Base-by-base conservation (phyloP, 371 early-diverging fungal genomes). In the Haplosporangium sp. region DNA sequence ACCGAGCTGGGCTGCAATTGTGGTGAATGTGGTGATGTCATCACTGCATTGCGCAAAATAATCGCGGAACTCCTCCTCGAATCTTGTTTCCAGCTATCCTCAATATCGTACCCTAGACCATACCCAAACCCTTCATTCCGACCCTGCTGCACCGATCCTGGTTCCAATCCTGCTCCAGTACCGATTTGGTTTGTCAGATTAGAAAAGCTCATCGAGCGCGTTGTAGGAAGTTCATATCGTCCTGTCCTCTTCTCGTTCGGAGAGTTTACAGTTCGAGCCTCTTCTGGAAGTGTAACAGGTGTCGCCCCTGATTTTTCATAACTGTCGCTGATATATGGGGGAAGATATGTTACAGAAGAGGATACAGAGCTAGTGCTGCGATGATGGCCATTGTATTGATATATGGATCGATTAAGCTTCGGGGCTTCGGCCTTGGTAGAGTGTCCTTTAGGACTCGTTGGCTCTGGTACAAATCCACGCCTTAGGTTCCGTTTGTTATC, bases 91-190 rank as follows among this genome's bases (percentile, higher is more conserved):
- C 61, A 65, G 61, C 56, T 52, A 5, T 67, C 68, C 35, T 76
- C 76, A 20, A 67, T 44, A 45, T 76, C 76, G 40, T 67, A 76
- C 1, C 76, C 76, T 2, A 76, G 40, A 9, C 76, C 76, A 60
- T 67, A 76, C 11, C 76, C 76, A 56, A 76, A 76, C 1, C 76
- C 76, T 1, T 67, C 71, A 55, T 71, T 71, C 11, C 76, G 67
- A 8, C 71, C 76, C 17, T 76, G 76, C 20, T 59, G 60, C 40
- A 67, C 71, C 1, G 71, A 56, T 0, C 62, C 66, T 2, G 70
- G 70, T 4, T 69, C 76, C 42, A 76, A 60, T 11, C 71, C 71
- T 11, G 65, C 71, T n/a, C 76, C 76, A 1, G 71, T 76, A 38
- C 76, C 76, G 10, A 76, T 65, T 50, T 67, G 63, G 48, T 76